phyloP scores from a whole-genome alignment of 2,329 filamentous ascomycete species.

The Saccharata proteae region DNA sequence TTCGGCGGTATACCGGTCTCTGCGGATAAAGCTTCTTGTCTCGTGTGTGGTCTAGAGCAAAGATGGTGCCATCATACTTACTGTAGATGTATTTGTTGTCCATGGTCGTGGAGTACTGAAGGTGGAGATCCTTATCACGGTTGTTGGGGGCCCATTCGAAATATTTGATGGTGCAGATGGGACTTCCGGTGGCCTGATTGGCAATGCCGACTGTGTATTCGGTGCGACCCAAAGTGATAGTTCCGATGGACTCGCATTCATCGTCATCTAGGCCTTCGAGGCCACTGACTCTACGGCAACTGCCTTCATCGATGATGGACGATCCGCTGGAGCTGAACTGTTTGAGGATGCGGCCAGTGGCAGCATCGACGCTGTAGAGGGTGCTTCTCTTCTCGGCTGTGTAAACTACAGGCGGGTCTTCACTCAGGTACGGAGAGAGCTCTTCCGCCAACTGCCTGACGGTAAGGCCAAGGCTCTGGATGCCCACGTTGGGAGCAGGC shows the following conservation, averaged over 20 bases:
- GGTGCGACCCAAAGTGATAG: constrained; percentile 69
- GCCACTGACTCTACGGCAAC: constrained; percentile 39
- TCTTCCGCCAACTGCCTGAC: constrained; percentile 85
- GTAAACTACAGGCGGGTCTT: constrained; percentile 67
- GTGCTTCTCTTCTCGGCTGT: constrained; percentile 85
- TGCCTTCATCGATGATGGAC: constrained; percentile 57
- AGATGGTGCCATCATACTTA: constrained; percentile 70
- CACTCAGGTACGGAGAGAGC: constrained; percentile 61
- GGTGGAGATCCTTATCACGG: constrained; percentile 73
- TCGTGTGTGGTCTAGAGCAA: constrained; percentile 61
- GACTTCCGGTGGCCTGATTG: constrained; percentile 56
- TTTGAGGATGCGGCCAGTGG: constrained; percentile 69
- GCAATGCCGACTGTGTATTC: constrained; percentile 87
- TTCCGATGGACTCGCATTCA: constrained; percentile 70
- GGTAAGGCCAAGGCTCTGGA: constrained; percentile 57
- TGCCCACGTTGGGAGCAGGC: constrained; percentile 48
- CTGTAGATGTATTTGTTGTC: constrained; percentile 85
- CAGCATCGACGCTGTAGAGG: constrained; percentile 78
- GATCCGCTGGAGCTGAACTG: constrained; percentile 68
- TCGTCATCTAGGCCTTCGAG: constrained; percentile 46
- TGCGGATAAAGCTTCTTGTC: constrained; percentile 22
- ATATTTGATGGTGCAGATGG: constrained; percentile 81
- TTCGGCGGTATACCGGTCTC: constrained; percentile 33
- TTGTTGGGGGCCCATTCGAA: constrained; percentile 93
- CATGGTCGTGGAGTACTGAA: constrained; percentile 67